A percentile compares a stretch with the other conserved stretches of the same genome.
Evolutionary conservation across 2,329 filamentous ascomycete species (phyloP).

Genomic region (Trichophyton mentagrophytes): DNA sequence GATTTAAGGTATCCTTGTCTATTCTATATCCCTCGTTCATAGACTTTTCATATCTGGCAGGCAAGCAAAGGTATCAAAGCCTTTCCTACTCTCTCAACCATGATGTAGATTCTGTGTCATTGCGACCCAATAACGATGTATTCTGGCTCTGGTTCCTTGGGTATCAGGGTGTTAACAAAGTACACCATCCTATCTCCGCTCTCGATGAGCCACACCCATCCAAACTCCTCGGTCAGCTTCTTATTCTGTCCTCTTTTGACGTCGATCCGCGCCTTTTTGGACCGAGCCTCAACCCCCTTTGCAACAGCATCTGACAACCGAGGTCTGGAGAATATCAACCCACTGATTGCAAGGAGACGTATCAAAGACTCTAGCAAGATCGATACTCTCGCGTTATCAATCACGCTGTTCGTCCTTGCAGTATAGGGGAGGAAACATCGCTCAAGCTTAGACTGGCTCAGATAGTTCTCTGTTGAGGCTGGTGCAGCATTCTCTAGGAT

Average conservation of each 20-base stretch:
- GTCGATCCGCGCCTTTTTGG: slow-evolving; percentile 33
- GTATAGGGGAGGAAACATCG: slow-evolving; percentile 53
- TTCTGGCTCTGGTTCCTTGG: slow-evolving; percentile 9
- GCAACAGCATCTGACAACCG: slow-evolving; percentile 37
- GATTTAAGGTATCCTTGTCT: neutral
- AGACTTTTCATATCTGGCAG: neutral
- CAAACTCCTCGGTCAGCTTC: slow-evolving; percentile 23
- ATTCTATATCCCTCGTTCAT: neutral
- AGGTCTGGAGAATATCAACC: slow-evolving; percentile 22
- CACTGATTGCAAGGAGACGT: slow-evolving; percentile 36
- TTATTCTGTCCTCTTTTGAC: slow-evolving; percentile 34
- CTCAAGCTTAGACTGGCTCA: slow-evolving; percentile 41
- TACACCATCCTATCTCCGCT: slow-evolving; percentile 30
- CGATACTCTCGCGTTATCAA: slow-evolving; percentile 62
- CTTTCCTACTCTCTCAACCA: neutral
- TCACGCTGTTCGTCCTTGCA: slow-evolving; percentile 46
- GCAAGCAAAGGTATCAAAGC: neutral
- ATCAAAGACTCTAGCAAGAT: slow-evolving; percentile 55
- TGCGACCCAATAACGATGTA: neutral
- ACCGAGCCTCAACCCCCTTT: slow-evolving; percentile 41
- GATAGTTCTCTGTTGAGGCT: slow-evolving; percentile 27
- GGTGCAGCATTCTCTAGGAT: slow-evolving; percentile 36
- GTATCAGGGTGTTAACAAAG: slow-evolving; percentile 16
- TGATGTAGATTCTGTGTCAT: neutral
- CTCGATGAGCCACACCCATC: slow-evolving; percentile 29